Base-by-base conservation (phyloP, 495 filamentous ascomycete genomes). In the Podospora conica region DNA sequence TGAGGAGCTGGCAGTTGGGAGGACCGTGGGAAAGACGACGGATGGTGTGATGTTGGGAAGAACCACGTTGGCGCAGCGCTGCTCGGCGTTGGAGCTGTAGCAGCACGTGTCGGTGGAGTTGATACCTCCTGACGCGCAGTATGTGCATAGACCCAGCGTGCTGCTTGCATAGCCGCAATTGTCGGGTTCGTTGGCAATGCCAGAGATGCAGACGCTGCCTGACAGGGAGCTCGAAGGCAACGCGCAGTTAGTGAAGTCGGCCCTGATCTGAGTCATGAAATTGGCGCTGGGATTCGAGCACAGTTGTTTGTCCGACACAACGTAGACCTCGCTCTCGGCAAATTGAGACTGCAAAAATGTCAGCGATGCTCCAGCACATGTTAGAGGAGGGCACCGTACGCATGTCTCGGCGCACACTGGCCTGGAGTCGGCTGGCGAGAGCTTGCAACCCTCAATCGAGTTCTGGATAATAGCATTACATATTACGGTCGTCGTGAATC, bases 21-120 rank as follows among this genome's bases (percentile, higher is more conserved):
- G 75, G 24, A 77, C 70, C 7, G 85, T 84, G 27, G 87, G 85
- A 60, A 95, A 84, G 2, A 89, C 86, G 61, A 91, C 86, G 65
- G 88, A 83, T 7, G 90, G 84, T 9, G 88, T 90, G 28, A 90
- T 86, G 1, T 83, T 84, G 10, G 95, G 96, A 29, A 99, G 80
- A 27, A 85, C 78, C 29, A 99, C 89, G 33, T 84, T 83, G 29
- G 79, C 75, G 71, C 96, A 99, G 63, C 87, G 85, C 28, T 70
- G 75, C 56, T 89, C 81, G 23, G 89, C 86, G 68, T 91, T 83
- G n/a, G 93, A 87, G 69, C 87, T 90, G 63, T 90, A 86, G 73
- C 96, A 99, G 80, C 96, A 99, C 0, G 93, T 95, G 76, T 99
- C 96, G 60, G 92, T 98, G 18, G 91, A 87, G 77, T 96, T 97